Conservation (phyloP, 2,329 filamentous ascomycete genomes). For the Coniella lustricola region DNA sequence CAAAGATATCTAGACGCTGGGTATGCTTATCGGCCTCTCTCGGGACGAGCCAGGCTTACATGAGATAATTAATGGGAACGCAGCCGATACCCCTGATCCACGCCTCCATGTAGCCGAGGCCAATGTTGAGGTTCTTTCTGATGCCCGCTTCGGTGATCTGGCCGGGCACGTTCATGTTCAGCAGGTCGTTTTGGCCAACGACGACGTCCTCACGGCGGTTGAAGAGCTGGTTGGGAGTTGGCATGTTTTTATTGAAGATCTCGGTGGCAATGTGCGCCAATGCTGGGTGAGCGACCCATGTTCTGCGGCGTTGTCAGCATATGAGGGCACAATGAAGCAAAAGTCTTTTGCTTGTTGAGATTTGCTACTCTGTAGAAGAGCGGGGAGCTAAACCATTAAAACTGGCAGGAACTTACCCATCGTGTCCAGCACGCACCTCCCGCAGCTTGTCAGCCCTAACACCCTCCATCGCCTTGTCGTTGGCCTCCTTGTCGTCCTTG, state of each 20-base stretch:
- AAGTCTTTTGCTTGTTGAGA: too few relatives aligned
- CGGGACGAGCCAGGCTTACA: conserved; percentile 49
- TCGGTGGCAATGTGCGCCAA: conserved; percentile 82
- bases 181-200: conserved; percentile 79
- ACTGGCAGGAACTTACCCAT: conserved; percentile 46
- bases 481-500: conserved; percentile 86
- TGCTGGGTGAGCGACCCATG: conserved; percentile 95
- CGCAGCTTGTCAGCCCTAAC: conserved; percentile 94
- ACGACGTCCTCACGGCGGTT: conserved; percentile 82
- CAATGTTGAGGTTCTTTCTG: conserved; percentile 95
- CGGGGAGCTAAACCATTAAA: not conserved
- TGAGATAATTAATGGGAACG: conserved; percentile 94
- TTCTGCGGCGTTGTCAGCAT: conserved; percentile 31
- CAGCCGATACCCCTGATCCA: conserved; percentile 94
- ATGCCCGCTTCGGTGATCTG: conserved; percentile 90
- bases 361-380: too few relatives aligned
- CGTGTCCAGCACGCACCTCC: conserved; percentile 90
- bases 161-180: conserved; percentile 97
- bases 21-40: not conserved
- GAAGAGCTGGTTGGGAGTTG: conserved; percentile 93
- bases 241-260: conserved; percentile 98
- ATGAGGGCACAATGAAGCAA: too few relatives aligned
- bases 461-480: conserved; percentile 88
- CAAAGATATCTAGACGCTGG: too few relatives aligned
- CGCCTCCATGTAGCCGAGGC: conserved; percentile 96